Evolutionary conservation across 192 early-diverging fungal species (phyloP).

Genomic region (Chytriomyces confervae): DNA sequence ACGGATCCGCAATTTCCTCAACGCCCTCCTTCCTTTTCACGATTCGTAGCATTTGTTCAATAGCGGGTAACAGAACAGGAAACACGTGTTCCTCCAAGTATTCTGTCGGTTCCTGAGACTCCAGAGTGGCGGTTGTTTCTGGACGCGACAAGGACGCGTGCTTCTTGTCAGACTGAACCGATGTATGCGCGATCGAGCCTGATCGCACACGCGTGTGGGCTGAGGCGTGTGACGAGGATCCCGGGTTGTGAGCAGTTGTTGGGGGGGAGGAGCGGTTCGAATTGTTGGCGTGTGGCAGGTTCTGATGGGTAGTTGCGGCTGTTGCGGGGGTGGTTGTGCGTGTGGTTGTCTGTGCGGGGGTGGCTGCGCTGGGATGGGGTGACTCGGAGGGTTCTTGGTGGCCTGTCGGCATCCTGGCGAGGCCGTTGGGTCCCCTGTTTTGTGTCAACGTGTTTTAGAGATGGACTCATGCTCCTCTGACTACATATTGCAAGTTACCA

Average conservation of each 20-base stretch:
- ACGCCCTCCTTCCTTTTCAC: slow-evolving; percentile 43
- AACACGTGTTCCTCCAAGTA: slow-evolving; percentile 41
- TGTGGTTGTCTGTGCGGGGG: background rate
- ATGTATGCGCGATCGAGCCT: too few species aligned
- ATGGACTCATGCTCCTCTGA: background rate
- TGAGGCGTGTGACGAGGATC: too few species aligned
- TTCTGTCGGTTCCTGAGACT: slow-evolving; percentile 28
- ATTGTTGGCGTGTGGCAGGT: background rate
- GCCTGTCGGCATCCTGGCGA: background rate
- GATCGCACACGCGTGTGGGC: too few species aligned
- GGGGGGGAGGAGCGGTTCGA: background rate
- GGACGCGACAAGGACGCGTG: background rate
- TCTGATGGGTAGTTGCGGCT: background rate
- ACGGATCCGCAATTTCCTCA: slow-evolving; percentile 37
- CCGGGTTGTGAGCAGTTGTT: background rate
- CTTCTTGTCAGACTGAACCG: background rate
- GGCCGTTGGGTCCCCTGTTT: background rate
- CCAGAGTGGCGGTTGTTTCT: background rate
- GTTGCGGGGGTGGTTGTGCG: background rate
- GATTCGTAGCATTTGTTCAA: slow-evolving; percentile 38
- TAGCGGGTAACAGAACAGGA: slow-evolving; percentile 36
- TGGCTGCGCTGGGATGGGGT: background rate
- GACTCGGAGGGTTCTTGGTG: background rate
- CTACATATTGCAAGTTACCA: background rate
- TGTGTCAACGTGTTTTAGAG: background rate